Percentiles rank a stretch among this genome's conserved stretches.
These are phyloP conservation scores for Coffea canephora DNA, from an alignment of 257 asterid genomes.

Conservation along the genomic window DNA sequence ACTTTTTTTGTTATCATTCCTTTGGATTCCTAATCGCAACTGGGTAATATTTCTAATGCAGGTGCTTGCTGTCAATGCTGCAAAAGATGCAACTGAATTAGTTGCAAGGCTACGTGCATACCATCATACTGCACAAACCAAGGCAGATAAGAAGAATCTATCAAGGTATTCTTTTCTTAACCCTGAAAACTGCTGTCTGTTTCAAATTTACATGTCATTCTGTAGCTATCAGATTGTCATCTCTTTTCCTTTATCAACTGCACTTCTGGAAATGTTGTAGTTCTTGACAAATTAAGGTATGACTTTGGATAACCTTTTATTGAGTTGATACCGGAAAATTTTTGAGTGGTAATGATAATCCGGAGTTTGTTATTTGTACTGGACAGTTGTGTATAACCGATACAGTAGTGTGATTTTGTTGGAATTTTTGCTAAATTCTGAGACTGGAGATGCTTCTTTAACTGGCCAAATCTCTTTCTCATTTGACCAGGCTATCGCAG, in stretches of 20 bases:
- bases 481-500: neutral
- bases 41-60: constrained; percentile 28
- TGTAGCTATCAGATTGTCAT: too few relatives aligned
- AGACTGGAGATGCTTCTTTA: too few relatives aligned
- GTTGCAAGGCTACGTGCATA: constrained; percentile 86
- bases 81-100: constrained; percentile 95
- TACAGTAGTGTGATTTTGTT: neutral
- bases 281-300: neutral
- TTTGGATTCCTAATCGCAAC: neutral
- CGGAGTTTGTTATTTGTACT: neutral
- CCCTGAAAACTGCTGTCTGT: neutral
- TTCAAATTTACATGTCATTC: neutral
- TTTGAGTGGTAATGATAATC: neutral
- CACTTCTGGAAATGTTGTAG: neutral
- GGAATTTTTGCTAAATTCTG: neutral
- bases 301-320: neutral
- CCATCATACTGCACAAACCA: constrained; percentile 93
- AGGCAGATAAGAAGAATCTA: constrained; percentile 85
- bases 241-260: neutral
- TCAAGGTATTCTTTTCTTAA: constrained; percentile 57
- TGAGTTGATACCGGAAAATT: neutral
- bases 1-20: neutral
- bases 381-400: neutral
- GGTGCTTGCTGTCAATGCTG: constrained; percentile 99
- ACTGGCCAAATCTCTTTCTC: too few relatives aligned